phyloP scores from a whole-genome alignment of 805 yeast species.

The Millerozyma miso region DNA sequence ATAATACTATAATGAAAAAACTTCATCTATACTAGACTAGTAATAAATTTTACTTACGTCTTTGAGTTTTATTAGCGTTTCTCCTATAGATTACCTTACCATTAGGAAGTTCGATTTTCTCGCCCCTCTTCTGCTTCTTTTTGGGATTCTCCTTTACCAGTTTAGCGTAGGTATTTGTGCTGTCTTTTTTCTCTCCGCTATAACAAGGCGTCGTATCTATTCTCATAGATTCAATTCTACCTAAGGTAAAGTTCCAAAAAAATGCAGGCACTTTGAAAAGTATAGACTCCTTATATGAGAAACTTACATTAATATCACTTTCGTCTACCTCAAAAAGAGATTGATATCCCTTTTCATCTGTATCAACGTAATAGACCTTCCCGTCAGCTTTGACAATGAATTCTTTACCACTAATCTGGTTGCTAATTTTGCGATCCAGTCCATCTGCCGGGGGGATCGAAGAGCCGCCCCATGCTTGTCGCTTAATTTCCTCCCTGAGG shows the following conservation, averaged over 20 bases:
- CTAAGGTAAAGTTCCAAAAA: conserved; percentile 44
- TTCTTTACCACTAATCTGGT: conserved; percentile 43
- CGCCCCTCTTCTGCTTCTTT: conserved; percentile 35
- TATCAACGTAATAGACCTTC: conserved; percentile 47
- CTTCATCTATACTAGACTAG: neutral
- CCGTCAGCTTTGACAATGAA: conserved; percentile 58
- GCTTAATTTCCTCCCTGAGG: conserved; percentile 49
- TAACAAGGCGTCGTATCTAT: neutral
- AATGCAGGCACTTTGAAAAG: conserved; percentile 38
- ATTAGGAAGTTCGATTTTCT: conserved; percentile 51
- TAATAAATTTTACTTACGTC: conserved; percentile 6
- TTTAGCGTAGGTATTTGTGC: neutral
- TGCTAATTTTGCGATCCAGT: conserved; percentile 38
- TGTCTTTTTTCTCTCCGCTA: neutral
- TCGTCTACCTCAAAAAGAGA: conserved; percentile 39
- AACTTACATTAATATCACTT: conserved; percentile 42
- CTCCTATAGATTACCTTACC: conserved; percentile 51
- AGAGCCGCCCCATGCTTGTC: conserved; percentile 54
- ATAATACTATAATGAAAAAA: neutral
- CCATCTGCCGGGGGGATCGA: conserved; percentile 48
- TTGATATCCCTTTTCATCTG: conserved; percentile 31
- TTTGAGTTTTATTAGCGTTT: conserved; percentile 7
- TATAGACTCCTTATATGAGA: conserved; percentile 48
- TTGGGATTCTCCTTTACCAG: conserved; percentile 19
- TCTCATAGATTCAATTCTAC: conserved; percentile 16